Conservation (phyloP, 495 filamentous ascomycete species). For the Rostrohypoxylon terebratum region DNA sequence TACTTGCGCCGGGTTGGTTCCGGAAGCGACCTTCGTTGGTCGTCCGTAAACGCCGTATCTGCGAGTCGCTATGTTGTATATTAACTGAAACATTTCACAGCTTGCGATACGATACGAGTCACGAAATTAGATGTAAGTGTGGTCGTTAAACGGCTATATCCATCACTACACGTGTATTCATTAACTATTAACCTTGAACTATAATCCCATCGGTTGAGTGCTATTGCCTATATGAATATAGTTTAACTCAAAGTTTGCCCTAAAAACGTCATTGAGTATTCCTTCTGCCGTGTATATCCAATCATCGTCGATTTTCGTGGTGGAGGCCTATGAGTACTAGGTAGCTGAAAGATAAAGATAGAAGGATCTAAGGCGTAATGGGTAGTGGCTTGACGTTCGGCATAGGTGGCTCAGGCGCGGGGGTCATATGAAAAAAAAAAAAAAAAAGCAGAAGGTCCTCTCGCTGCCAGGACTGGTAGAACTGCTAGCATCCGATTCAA, state of each 20-base stretch:
- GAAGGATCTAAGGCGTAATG: background rate
- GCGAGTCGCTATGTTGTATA: background rate
- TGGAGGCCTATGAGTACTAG: background rate
- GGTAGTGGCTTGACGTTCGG: background rate
- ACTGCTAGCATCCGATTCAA: too few species aligned
- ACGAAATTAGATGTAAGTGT: background rate
- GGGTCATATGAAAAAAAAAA: too few species aligned
- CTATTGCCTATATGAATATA: background rate
- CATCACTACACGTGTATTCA: too few species aligned
- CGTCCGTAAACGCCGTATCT: too few species aligned
- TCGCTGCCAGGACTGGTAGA: background rate
- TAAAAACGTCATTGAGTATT: background rate
- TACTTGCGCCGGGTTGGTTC: background rate
- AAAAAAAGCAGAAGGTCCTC: background rate
- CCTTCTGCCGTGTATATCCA: background rate
- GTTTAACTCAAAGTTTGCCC: background rate
- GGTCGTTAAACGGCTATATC: background rate
- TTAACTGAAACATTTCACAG: background rate
- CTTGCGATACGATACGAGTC: background rate
- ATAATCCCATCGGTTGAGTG: too few species aligned
- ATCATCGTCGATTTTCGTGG: background rate
- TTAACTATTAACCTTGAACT: too few species aligned
- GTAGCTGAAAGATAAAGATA: background rate
- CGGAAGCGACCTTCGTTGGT: too few species aligned
- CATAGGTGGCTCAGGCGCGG: slow-evolving; percentile 4